Conservation (phyloP, 352 stramenopile genomes). For the Thraustochytrium striatum region DNA sequence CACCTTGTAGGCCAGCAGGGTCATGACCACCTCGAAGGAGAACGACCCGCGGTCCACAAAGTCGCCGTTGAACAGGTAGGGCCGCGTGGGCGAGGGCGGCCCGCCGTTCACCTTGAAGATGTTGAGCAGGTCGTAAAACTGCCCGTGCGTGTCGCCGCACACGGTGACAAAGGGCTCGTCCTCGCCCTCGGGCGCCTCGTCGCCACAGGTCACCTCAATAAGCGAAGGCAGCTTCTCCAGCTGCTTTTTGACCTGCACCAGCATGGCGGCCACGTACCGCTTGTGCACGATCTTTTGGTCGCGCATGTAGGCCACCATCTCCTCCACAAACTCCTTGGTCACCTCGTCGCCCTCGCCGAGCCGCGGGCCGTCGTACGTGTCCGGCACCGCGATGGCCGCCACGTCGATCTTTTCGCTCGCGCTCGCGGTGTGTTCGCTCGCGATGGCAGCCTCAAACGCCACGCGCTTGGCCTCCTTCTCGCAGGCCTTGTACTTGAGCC, state of each 20-base stretch:
- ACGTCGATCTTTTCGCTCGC: slow-evolving; percentile 86
- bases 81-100: slow-evolving; percentile 84
- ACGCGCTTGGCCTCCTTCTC: slow-evolving; percentile 93
- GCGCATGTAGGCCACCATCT: slow-evolving; percentile 91
- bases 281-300: slow-evolving; percentile 94
- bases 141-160: slow-evolving; percentile 97
- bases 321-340: slow-evolving; percentile 73
- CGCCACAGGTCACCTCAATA: slow-evolving; percentile 70
- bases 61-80: slow-evolving; percentile 99
- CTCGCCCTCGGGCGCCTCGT: slow-evolving; percentile 33
- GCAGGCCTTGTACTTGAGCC: slow-evolving; percentile 88
- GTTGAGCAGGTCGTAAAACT: slow-evolving; percentile 99
- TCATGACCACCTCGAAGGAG: slow-evolving; percentile 95
- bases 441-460: slow-evolving; percentile 92
- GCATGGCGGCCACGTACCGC: slow-evolving; percentile 92
- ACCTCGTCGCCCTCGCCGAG: slow-evolving; percentile 57
- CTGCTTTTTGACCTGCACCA: slow-evolving; percentile 82
- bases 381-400: slow-evolving; percentile 65
- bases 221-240: slow-evolving; percentile 82
- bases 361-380: slow-evolving; percentile 69
- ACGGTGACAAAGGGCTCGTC: slow-evolving; percentile 82
- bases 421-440: slow-evolving; percentile 83
- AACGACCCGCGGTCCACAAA: slow-evolving; percentile 98
- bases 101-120: slow-evolving; percentile 98
- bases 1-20: slow-evolving; percentile 93